phyloP scores from a whole-genome alignment of 1,139 yeast genomes.

The Nakaseomyces nivariensis region DNA sequence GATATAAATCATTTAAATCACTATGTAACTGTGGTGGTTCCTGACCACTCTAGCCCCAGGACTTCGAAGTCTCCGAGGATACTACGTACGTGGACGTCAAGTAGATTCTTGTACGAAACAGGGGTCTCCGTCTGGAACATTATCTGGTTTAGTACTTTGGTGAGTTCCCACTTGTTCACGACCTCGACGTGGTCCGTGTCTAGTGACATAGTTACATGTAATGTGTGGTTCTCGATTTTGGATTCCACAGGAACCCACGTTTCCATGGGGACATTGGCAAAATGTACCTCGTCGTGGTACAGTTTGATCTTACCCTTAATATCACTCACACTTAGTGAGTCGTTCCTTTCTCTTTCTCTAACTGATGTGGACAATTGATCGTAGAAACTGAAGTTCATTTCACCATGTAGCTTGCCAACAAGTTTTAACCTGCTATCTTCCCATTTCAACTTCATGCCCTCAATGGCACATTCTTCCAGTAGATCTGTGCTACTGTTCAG shows the following conservation, averaged over 20 bases:
- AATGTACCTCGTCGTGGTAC: slow-evolving; percentile 27
- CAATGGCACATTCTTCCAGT: slow-evolving; percentile 29
- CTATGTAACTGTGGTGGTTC: slow-evolving; percentile 15
- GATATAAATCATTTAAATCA: no score
- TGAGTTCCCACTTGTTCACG: slow-evolving; percentile 27
- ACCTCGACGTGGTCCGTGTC: slow-evolving; percentile 29
- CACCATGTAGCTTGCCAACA: slow-evolving; percentile 26
- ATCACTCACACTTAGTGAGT: slow-evolving; percentile 19
- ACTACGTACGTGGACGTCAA: slow-evolving; percentile 29
- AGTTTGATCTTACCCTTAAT: slow-evolving; percentile 31
- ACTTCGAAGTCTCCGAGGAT: slow-evolving; percentile 30
- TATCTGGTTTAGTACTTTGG: slow-evolving; percentile 31
- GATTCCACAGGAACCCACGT: slow-evolving; percentile 33
- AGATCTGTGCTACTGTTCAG: slow-evolving; percentile 14
- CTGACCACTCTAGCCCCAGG: slow-evolving; percentile 20
- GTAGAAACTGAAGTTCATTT: slow-evolving; percentile 1
- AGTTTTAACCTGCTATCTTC: slow-evolving; percentile 26
- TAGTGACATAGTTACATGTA: slow-evolving; percentile 25
- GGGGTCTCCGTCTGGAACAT: slow-evolving; percentile 28
- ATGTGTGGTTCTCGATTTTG: slow-evolving; percentile 12
- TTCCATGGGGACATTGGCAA: slow-evolving; percentile 29
- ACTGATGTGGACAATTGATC: not conserved
- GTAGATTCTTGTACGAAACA: slow-evolving; percentile 26
- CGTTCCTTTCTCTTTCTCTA: slow-evolving; percentile 7
- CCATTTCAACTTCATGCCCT: slow-evolving; percentile 28